phyloP scores from a whole-genome alignment of 129 eudicot genomes.

The Flaveria trinervia region DNA sequence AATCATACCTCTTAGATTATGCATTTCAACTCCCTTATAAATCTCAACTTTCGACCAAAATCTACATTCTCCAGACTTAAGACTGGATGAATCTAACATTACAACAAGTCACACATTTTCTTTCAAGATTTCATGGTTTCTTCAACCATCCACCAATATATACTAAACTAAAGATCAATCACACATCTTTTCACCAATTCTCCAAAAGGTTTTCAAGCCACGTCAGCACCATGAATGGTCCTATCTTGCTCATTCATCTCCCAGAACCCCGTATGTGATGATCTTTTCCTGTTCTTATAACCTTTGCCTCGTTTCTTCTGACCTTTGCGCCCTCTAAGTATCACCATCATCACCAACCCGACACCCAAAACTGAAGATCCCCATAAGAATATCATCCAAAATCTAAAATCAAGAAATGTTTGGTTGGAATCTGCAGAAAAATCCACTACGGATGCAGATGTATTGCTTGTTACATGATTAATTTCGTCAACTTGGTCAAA shows the following conservation, averaged over 20 bases:
- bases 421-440: slow-evolving; percentile 46
- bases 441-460: slow-evolving; percentile 39
- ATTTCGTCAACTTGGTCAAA: slow-evolving; percentile 38
- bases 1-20: slow-evolving; percentile 21
- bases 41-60: slow-evolving; percentile 13
- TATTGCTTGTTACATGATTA: slow-evolving; percentile 24
- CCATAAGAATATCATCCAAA: slow-evolving; percentile 81
- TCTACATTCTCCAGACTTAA: slow-evolving; percentile 30
- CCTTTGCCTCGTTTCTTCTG: slow-evolving; percentile 68
- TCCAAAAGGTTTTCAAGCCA: slow-evolving; percentile 11
- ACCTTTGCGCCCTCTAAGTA: slow-evolving; percentile 59
- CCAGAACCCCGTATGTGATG: slow-evolving; percentile 46
- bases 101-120: slow-evolving; percentile 27
- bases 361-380: slow-evolving; percentile 59
- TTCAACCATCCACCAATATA: slow-evolving; percentile 3
- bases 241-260: slow-evolving; percentile 52
- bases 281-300: slow-evolving; percentile 54
- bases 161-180: slow-evolving; percentile 15
- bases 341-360: slow-evolving; percentile 50
- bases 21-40: slow-evolving; percentile 23
- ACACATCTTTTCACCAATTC: neutral
- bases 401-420: slow-evolving; percentile 48
- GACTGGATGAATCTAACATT: slow-evolving; percentile 31
- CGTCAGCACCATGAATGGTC: slow-evolving; percentile 43
- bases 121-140: slow-evolving; percentile 9